Evolutionary conservation across 306 rosid species (phyloP).

Genomic region (Citrullus mucosospermus): DNA sequence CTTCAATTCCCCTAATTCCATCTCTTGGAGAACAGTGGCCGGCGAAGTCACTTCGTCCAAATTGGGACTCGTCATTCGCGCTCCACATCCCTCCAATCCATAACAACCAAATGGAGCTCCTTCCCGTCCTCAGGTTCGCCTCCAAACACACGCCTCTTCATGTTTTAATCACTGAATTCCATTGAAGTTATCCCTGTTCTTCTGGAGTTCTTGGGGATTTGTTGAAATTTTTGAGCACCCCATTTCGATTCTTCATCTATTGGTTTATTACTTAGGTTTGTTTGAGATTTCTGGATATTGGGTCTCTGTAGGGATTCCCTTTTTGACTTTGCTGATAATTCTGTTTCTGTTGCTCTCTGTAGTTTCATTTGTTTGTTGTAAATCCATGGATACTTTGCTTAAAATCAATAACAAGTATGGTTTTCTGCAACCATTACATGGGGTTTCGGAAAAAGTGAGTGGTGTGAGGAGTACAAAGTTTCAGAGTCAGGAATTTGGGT

Average conservation of each 20-base stretch:
- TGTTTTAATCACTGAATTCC: background rate
- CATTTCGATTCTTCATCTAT: background rate
- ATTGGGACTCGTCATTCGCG: conserved; percentile 25
- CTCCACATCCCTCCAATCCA: conserved; percentile 29
- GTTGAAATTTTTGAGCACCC: background rate
- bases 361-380: background rate
- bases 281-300: conserved; percentile 7
- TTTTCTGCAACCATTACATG: conserved; percentile 65
- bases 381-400: conserved; percentile 72
- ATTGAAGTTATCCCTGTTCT: conserved; percentile 1
- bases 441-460: conserved; percentile 57
- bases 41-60: background rate
- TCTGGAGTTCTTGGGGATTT: background rate
- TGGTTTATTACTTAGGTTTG: background rate
- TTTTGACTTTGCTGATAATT: background rate
- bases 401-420: conserved; percentile 80
- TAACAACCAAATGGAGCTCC: conserved; percentile 2
- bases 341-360: background rate
- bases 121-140: conserved; percentile 7
- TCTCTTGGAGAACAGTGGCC: background rate
- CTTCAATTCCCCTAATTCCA: background rate
- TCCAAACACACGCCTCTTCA: conserved; percentile 13
- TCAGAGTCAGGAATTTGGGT: conserved; percentile 49
- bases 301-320: background rate
- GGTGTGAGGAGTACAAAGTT: conserved; percentile 26